Evolutionary conservation across 192 early-diverging fungal species (phyloP), one percentile per base, ranked within the genome.

Genomic region (Thoreauomyces humboldtii): DNA sequence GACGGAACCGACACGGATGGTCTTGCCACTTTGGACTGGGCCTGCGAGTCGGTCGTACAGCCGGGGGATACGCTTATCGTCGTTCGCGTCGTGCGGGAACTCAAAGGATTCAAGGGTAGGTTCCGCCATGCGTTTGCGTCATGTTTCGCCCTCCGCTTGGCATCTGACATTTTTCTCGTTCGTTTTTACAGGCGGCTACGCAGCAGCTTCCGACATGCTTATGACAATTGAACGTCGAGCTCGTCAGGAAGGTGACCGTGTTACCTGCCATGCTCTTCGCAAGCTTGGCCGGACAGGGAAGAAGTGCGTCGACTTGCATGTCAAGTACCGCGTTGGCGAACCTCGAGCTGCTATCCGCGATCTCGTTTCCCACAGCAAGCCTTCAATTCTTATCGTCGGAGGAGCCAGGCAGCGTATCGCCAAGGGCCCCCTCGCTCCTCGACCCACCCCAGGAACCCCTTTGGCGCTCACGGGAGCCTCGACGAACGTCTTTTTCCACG

Each of bases 1-100:
- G 70, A 67, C 14, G 63, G 52, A 5, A 65, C 71, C 0, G 70
- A 75, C 41, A 65, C 34, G 15, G 64, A 66, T 31, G 64, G 64
- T 22, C 54, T 66, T 1, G 22, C 17, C 11, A 66, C 64, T 21
- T 36, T 66, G 12, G 64, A 55, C 28, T 66, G 54, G 53, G 64
- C 64, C 4, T 66, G 64, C 35, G 24, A 57, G 22, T 46, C 38
- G 22, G 42, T 57, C 15, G 64, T 66, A 1, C 33, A 66, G 17
- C 51, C 41, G 14, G 64, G 64, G n/a, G 64, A 66, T 34, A 45
- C 54, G 12, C 24, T 66, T 24, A 37, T 43, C 25, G 44, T 66
- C n/a, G 41, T 66, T 19, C 51, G 64, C 12, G 54, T 66, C 27
- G 64, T 66, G 14, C 27, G 34, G 33, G 64, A 66, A 33, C 54